phyloP scores from a whole-genome alignment of 495 filamentous ascomycete genomes.

The Neurospora terricola region DNA sequence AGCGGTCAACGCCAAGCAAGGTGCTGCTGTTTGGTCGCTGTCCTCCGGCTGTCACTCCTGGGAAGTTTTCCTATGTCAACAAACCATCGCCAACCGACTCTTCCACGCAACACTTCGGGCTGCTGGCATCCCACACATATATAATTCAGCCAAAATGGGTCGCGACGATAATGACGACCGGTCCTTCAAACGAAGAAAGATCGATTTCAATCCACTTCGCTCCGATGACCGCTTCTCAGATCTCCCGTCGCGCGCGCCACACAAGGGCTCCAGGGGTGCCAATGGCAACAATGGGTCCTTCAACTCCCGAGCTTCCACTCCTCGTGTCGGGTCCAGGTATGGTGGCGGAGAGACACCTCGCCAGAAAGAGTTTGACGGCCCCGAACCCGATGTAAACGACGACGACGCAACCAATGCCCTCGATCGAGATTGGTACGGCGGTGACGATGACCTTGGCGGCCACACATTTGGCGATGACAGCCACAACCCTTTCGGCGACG shows the following conservation, averaged over 20 bases:
- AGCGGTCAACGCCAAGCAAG: not conserved
- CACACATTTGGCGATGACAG: constrained; percentile 72
- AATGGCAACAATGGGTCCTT: constrained; percentile 24
- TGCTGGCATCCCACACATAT: not conserved
- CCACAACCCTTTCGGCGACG: constrained; percentile 39
- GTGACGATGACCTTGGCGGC: constrained; percentile 57
- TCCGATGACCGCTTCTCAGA: constrained; percentile 48
- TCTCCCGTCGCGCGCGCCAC: constrained; percentile 36
- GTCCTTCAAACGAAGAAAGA: constrained; percentile 51
- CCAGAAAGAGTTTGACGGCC: constrained; percentile 43
- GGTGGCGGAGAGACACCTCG: constrained; percentile 37
- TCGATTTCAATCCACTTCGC: constrained; percentile 48
- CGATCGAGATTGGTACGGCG: constrained; percentile 83
- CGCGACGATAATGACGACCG: constrained; percentile 33
- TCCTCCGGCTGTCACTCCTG: not conserved
- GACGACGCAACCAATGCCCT: constrained; percentile 47
- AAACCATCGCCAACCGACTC: not conserved
- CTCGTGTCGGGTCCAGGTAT: constrained; percentile 29
- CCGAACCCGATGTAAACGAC: constrained; percentile 36
- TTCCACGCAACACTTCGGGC: not conserved
- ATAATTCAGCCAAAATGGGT: constrained; percentile 10
- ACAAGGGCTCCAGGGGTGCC: constrained; percentile 1
- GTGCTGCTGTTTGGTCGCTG: not conserved
- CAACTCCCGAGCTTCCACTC: constrained; percentile 38
- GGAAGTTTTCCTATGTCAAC: not conserved